phyloP scores from a whole-genome alignment of 495 filamentous ascomycete genomes.

The Staphylotrichum longicolle region DNA sequence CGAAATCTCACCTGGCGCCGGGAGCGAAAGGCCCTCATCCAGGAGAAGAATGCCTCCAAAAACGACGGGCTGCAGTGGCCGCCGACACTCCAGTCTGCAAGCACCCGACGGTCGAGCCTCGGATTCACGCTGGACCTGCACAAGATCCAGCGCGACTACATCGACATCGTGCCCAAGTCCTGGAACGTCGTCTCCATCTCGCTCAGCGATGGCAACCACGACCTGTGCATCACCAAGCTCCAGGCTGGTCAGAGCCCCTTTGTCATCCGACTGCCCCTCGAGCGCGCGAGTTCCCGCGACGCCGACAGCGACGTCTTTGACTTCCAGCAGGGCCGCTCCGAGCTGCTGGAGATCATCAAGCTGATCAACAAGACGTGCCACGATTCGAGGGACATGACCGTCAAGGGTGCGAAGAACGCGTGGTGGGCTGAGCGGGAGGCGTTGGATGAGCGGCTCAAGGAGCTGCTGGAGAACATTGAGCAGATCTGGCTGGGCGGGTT shows the following conservation, averaged over 20 bases:
- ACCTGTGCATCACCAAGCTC: conserved; percentile 79
- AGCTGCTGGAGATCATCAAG: conserved; percentile 78
- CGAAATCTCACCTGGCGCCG: conserved; percentile 59
- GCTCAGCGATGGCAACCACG: conserved; percentile 71
- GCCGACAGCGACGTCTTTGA: conserved; percentile 77
- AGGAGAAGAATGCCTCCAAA: conserved; percentile 36
- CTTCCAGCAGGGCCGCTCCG: conserved; percentile 71
- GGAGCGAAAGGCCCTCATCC: conserved; percentile 53
- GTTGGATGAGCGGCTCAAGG: conserved; percentile 72
- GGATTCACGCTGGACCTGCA: conserved; percentile 47
- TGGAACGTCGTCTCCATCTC: conserved; percentile 89
- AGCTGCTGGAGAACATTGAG: conserved; percentile 80
- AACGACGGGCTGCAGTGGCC: conserved; percentile 34
- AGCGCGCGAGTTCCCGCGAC: conserved; percentile 76
- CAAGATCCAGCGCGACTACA: conserved; percentile 64
- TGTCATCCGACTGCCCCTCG: conserved; percentile 78
- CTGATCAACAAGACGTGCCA: conserved; percentile 79
- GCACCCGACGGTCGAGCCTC: conserved; percentile 36
- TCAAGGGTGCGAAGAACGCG: conserved; percentile 62
- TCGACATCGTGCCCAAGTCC: conserved; percentile 74
- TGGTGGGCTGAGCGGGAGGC: conserved; percentile 89
- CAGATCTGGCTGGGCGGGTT: conserved; percentile 94
- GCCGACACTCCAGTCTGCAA: conserved; percentile 24
- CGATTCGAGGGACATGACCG: conserved; percentile 42
- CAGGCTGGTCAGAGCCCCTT: conserved; percentile 73